These are phyloP conservation scores for Austroboletus festivus DNA, from an alignment of 768 basidiomycete genomes.

Conservation along the genomic window DNA sequence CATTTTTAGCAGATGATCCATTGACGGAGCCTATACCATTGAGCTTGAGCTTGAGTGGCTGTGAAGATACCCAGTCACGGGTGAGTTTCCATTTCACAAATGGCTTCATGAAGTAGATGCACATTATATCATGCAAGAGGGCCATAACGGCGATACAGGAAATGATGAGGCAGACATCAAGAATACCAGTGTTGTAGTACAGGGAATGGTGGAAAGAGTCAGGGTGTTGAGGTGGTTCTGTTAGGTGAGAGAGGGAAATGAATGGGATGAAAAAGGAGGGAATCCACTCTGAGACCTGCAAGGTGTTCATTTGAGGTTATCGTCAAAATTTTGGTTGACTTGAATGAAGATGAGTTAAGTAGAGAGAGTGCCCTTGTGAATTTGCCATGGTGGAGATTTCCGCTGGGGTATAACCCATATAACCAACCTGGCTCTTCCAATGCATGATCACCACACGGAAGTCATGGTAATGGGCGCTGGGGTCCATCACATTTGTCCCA, in stretches of 20 bases:
- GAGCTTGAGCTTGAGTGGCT: conserved; percentile 14
- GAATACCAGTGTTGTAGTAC: conserved; percentile 71
- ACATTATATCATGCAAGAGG: conserved; percentile 73
- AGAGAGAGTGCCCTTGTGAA: conserved; percentile 50
- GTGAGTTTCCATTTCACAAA: conserved; percentile 76
- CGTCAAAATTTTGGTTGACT: conserved; percentile 38
- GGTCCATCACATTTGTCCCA: too few relatives aligned
- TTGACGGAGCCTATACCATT: conserved; percentile 27
- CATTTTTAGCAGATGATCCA: conserved; percentile 27
- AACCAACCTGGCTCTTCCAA: conserved; percentile 84
- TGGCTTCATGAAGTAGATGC: conserved; percentile 74
- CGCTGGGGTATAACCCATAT: conserved; percentile 77
- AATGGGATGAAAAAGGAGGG: conserved; percentile 61
- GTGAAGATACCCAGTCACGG: conserved; percentile 42
- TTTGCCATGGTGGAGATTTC: conserved; percentile 71
- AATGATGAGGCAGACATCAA: conserved; percentile 77
- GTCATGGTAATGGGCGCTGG: too few relatives aligned
- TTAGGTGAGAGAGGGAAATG: conserved; percentile 70
- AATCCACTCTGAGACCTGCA: conserved; percentile 40
- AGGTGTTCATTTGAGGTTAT: conserved; percentile 36
- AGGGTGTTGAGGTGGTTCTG: conserved; percentile 47
- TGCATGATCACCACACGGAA: conserved; percentile 53
- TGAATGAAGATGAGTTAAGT: too few relatives aligned
- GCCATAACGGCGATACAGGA: conserved; percentile 86
- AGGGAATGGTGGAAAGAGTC: conserved; percentile 71